Base-by-base conservation (phyloP, 192 early-diverging fungal genomes). In the Coemansia sp. region DNA sequence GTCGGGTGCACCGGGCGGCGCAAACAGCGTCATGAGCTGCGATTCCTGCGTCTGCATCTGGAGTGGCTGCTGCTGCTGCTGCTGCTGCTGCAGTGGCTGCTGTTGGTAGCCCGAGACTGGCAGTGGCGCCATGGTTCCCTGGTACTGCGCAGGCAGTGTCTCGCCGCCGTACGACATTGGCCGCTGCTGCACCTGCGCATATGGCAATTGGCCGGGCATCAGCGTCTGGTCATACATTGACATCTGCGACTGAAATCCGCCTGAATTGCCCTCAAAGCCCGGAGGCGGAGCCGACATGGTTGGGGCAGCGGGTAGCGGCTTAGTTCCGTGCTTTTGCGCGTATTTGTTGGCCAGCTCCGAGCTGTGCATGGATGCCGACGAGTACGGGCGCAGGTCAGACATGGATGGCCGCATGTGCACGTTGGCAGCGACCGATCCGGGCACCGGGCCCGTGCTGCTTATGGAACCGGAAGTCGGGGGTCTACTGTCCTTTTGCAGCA, bases 351-450 rank as follows among this genome's bases (percentile, higher is more conserved):
- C 74, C 44, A 76, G 44, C 9, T 66, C 74, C 8, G 74, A 55
- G 22, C 54, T 58, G 29, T 76, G 62, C 74, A 70, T 62, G 2
- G 74, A 69, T 4, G 74, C 74, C 8, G 74, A 76, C 11, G 74
- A 76, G 38, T 76, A 70, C 2, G 74, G 74, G n/a, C 74, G 66
- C 31, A 76, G 45, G 29, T 76, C 74, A 15, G 67, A 65, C 31
- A 58, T 40, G n/a, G 74, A 70, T n/a, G 67, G 74, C 17, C 62
- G 67, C 55, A 61, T 28, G 19, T 43, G 52, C 2, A 30, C 27
- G 21, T 45, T 34, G 8, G 55, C 39, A 8, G 48, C 17, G 3
- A 12, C 43, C 1, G 67, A 53, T 7, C 51, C 29, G 2, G 31
- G 22, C 29, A 46, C 19, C 8, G 45, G 51, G 2, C 51, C 26